Percentiles rank a stretch among this genome's conserved stretches.
Conservation (phyloP, 2,329 filamentous ascomycete genomes). For the Huntiella omanensis region DNA sequence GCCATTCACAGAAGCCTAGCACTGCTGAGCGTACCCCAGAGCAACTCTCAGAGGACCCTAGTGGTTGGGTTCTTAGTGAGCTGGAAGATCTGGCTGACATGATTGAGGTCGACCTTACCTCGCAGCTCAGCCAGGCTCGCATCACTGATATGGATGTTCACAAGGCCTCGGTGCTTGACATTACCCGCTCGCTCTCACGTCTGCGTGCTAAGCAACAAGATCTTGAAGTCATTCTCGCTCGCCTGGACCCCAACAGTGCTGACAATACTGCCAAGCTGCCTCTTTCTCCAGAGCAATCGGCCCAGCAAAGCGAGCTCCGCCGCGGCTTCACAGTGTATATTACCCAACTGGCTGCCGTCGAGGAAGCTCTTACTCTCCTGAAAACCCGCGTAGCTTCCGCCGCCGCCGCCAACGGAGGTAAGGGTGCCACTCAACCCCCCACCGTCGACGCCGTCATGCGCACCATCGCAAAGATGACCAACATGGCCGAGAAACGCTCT, state of each 20-base stretch:
- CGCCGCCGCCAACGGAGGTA: conserved; percentile 22
- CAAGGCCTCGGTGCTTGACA: conserved; percentile 45
- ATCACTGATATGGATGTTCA: conserved; percentile 51
- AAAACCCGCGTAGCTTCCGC: conserved; percentile 54
- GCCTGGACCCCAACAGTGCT: conserved; percentile 46
- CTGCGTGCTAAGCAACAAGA: conserved; percentile 62
- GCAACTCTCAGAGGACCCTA: conserved; percentile 44
- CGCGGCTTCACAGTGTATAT: conserved; percentile 57
- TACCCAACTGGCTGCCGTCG: conserved; percentile 55
- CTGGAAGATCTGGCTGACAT: conserved; percentile 48
- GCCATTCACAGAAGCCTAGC: conserved; percentile 36
- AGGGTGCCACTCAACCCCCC: conserved; percentile 35
- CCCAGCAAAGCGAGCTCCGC: conserved; percentile 69
- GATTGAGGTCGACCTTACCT: conserved; percentile 43
- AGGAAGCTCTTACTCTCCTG: conserved; percentile 62
- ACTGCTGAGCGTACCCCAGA: conserved; percentile 38
- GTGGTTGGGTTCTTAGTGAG: conserved; percentile 60
- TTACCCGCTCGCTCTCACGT: conserved; percentile 50
- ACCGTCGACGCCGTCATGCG: conserved; percentile 84
- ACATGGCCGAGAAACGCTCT: conserved; percentile 77
- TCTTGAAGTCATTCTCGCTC: conserved; percentile 52
- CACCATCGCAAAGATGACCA: conserved; percentile 83
- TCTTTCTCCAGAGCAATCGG: conserved; percentile 65
- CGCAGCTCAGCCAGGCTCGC: conserved; percentile 45
- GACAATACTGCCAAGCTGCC: conserved; percentile 51